phyloP scores from a whole-genome alignment of 805 yeast species.

The Metschnikowia noctiluminum region DNA sequence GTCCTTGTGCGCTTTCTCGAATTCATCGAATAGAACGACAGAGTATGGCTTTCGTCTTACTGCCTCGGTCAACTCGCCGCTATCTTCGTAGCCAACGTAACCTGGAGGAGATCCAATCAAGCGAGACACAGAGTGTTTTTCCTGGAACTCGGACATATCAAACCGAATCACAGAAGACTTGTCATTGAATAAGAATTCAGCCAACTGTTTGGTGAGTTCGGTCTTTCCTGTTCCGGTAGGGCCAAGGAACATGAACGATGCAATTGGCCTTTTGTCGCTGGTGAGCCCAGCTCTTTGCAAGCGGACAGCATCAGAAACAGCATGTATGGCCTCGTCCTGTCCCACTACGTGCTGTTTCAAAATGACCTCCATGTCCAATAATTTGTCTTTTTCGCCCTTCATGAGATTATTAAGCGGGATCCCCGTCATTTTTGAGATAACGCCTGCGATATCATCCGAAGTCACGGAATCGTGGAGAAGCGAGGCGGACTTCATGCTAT shows the following conservation, averaged over 20 bases:
- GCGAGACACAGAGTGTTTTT: slow-evolving; percentile 84
- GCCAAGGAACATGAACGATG: slow-evolving; percentile 93
- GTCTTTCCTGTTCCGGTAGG: slow-evolving; percentile 99
- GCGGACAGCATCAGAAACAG: slow-evolving; percentile 91
- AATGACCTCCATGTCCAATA: slow-evolving; percentile 81
- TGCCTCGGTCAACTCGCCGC: slow-evolving; percentile 95
- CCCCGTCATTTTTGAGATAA: slow-evolving; percentile 92
- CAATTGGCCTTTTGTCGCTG: slow-evolving; percentile 91
- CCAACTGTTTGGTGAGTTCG: slow-evolving; percentile 87
- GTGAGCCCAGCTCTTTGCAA: slow-evolving; percentile 96
- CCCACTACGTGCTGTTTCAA: slow-evolving; percentile 82
- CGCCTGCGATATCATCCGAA: slow-evolving; percentile 89
- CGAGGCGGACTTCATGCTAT: slow-evolving; percentile 21
- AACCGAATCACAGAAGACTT: slow-evolving; percentile 83
- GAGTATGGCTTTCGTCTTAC: slow-evolving; percentile 93
- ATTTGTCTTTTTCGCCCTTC: slow-evolving; percentile 92
- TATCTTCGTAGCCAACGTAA: slow-evolving; percentile 92
- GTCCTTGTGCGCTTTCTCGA: slow-evolving; percentile 96
- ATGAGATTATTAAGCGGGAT: slow-evolving; percentile 87
- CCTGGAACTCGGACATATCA: slow-evolving; percentile 98
- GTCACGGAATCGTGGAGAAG: slow-evolving; percentile 89
- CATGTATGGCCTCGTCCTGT: slow-evolving; percentile 89
- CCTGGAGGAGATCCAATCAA: slow-evolving; percentile 98
- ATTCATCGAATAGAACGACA: slow-evolving; percentile 90
- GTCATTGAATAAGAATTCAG: slow-evolving; percentile 89